Percentiles rank a stretch among this genome's conserved stretches.
phyloP scores from a whole-genome alignment of 2,329 filamentous ascomycete species.

The Phyllosticta ampelicida region DNA sequence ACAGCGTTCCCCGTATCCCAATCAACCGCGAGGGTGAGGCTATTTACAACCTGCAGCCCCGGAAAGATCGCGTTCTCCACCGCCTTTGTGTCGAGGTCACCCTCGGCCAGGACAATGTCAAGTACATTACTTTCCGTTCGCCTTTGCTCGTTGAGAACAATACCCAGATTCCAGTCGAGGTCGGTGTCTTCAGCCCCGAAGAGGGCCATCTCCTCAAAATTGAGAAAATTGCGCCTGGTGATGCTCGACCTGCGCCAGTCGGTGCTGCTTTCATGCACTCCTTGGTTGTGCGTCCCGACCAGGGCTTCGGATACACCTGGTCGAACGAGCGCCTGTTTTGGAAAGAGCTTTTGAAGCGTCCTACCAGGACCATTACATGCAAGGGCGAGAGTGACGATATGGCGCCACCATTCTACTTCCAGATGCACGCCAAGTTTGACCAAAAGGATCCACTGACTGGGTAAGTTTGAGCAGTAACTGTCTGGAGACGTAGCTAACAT shows the following conservation, averaged over 20 bases:
- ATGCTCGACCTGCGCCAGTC: slow-evolving; percentile 79
- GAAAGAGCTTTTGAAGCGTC: slow-evolving; percentile 77
- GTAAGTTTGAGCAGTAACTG: slow-evolving; percentile 33
- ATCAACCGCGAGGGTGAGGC: slow-evolving; percentile 92
- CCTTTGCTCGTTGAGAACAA: slow-evolving; percentile 89
- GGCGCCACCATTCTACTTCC: slow-evolving; percentile 84
- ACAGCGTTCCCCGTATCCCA: slow-evolving; percentile 75
- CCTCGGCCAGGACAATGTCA: slow-evolving; percentile 89
- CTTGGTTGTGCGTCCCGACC: slow-evolving; percentile 78
- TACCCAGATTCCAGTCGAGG: slow-evolving; percentile 88
- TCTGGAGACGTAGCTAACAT: slow-evolving; percentile 20
- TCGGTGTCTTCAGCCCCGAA: slow-evolving; percentile 79
- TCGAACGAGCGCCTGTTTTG: slow-evolving; percentile 83
- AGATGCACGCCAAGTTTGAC: slow-evolving; percentile 79
- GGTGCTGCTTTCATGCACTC: slow-evolving; percentile 86
- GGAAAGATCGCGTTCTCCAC: slow-evolving; percentile 75
- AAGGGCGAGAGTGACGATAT: slow-evolving; percentile 72
- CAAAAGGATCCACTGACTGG: slow-evolving; percentile 70
- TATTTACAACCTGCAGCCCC: slow-evolving; percentile 78
- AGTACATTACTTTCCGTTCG: slow-evolving; percentile 91
- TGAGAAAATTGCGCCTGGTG: slow-evolving; percentile 90
- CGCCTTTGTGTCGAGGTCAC: slow-evolving; percentile 85
- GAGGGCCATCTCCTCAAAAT: slow-evolving; percentile 91
- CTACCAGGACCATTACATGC: slow-evolving; percentile 80
- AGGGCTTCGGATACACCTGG: slow-evolving; percentile 95